Base-by-base conservation (phyloP, 805 yeast genomes). In the Schizosaccharomyces cryophilus region DNA sequence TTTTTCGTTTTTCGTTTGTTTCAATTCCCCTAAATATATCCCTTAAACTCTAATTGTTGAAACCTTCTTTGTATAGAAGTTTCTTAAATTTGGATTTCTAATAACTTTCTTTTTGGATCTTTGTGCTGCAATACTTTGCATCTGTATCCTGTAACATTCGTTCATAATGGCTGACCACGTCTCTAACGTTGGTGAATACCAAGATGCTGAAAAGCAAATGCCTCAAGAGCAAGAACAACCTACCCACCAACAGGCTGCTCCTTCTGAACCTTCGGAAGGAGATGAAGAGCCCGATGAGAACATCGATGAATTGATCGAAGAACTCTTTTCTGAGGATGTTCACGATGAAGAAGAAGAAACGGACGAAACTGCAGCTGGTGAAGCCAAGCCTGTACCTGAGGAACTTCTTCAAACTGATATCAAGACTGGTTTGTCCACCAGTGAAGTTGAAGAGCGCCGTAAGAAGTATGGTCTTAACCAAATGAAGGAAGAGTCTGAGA, bases 391-490 rank as follows among this genome's bases (percentile, higher is more conserved):
- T 64, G 87, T 87, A 61, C 94, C 95, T 62, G 95, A 87, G 69
- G 93, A 84, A 70, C 74, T 85, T 66, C 78, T 87, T 69, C 83
- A 84, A 73, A 87, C 95, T 64, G 86, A 84, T 76, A 88, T 89
- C 61, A 71, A 80, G 61, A 71, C 71, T 67, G 95, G 95, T 80
- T 79, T 87, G 70, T 72, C 83, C 64, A 74, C 80, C 64, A 94
- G 84, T 58, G 95, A 87, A 73, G 94, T 85, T 63, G 62, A 73
- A 70, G 82, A 77, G 73, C 83, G 95, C 79, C 80, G 94, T 77
- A 86, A 85, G 85, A 85, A 83, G 80, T 87, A 74, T 71, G 95
- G 95, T 79, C 75, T 80, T 66, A 87, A 87, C 75, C 89, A 85
- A 76, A 85, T 87, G 94, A 81, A 85, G 66, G 95, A 87, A 76